phyloP scores from a whole-genome alignment of 164 flowering plant genomes.

The Warburgia ugandensis region DNA sequence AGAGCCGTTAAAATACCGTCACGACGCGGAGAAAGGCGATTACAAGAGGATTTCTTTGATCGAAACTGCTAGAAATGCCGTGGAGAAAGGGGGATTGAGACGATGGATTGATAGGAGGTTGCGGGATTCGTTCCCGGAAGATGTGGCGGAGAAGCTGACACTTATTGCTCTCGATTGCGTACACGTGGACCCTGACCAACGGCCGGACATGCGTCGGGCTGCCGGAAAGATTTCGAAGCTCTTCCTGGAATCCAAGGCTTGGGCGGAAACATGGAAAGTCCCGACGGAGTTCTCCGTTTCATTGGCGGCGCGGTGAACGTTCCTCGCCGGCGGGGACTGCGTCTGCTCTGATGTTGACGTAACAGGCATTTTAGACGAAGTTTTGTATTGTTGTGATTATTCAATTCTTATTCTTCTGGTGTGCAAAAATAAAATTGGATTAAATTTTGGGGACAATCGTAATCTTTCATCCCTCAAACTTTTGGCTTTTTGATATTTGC shows the following conservation, averaged over 20 bases:
- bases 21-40: slow-evolving; percentile 27
- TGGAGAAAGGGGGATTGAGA: slow-evolving; percentile 39
- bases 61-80: slow-evolving; percentile 45
- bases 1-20: slow-evolving; percentile 51
- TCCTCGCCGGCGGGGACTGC: no score
- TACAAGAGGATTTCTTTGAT: slow-evolving; percentile 32
- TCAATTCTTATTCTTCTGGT: no score
- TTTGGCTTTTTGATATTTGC: no score
- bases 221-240: slow-evolving; percentile 59
- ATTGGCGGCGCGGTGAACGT: slow-evolving; percentile 49
- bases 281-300: slow-evolving; percentile 48
- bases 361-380: no score
- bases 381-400: no score
- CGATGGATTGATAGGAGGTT: slow-evolving; percentile 63
- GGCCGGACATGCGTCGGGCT: slow-evolving; percentile 70
- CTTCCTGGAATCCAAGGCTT: slow-evolving; percentile 40
- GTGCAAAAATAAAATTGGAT: no score
- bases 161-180: slow-evolving; percentile 68
- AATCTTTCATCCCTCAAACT: no score
- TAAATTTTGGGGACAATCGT: no score
- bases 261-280: slow-evolving; percentile 33
- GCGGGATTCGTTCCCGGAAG: slow-evolving; percentile 66
- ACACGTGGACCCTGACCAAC: slow-evolving; percentile 40
- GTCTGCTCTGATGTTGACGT: no score
- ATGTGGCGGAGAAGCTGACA: slow-evolving; percentile 46